phyloP scores from a whole-genome alignment of 129 eudicot genomes.

The Centaurea solstitialis region DNA sequence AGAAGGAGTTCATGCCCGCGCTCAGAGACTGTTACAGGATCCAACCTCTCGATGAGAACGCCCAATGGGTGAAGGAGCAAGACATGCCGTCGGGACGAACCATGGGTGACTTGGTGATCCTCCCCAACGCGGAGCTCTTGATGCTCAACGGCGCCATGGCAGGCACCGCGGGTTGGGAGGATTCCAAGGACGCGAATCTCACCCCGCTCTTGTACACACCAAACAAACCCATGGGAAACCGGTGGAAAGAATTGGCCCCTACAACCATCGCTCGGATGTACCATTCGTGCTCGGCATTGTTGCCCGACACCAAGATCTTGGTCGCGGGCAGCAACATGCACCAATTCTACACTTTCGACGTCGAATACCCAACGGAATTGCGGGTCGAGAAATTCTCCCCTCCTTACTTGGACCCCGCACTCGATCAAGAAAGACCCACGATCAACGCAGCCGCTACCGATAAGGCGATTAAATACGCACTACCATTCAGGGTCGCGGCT shows the following conservation, averaged over 20 bases:
- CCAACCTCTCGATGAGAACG: not conserved
- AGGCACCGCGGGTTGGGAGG: constrained; percentile 79
- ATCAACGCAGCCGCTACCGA: constrained; percentile 27
- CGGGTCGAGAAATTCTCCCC: constrained; percentile 79
- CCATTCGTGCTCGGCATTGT: constrained; percentile 64
- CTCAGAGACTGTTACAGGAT: constrained; percentile 64
- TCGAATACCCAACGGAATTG: constrained; percentile 56
- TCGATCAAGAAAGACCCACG: constrained; percentile 22
- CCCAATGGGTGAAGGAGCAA: constrained; percentile 59
- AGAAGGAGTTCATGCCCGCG: constrained; percentile 47
- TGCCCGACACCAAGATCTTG: constrained; percentile 53
- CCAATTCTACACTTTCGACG: constrained; percentile 28
- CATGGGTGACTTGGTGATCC: constrained; percentile 72
- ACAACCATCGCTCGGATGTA: constrained; percentile 69
- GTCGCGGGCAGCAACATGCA: constrained; percentile 82
- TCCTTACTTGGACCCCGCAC: constrained; percentile 57
- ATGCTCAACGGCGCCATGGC: constrained; percentile 69
- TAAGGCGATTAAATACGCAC: constrained; percentile 38
- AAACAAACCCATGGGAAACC: constrained; percentile 30
- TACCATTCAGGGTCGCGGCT: constrained; percentile 29
- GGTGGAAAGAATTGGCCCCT: constrained; percentile 46
- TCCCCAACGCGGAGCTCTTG: constrained; percentile 68
- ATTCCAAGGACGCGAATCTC: constrained; percentile 48
- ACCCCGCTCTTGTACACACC: constrained; percentile 62
- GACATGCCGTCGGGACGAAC: constrained; percentile 70